phyloP scores from a whole-genome alignment of 441 rosid genomes.

The Lepidium campestre region DNA sequence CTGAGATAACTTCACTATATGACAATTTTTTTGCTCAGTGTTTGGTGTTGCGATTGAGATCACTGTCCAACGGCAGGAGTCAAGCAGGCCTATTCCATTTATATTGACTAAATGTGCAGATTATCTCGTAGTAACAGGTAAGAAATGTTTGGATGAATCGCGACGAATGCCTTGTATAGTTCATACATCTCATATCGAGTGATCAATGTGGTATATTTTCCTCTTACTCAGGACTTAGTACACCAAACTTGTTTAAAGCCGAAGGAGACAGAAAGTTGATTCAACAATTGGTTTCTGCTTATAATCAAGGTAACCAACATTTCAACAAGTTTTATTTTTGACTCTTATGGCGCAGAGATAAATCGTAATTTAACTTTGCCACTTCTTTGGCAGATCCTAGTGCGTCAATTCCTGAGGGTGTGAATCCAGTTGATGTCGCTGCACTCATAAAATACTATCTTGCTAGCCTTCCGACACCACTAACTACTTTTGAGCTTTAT shows the following conservation, averaged over 20 bases:
- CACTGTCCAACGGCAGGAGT: constrained; percentile 65
- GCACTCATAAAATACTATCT: constrained; percentile 75
- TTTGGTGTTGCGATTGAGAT: constrained; percentile 85
- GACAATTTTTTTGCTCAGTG: constrained; percentile 30
- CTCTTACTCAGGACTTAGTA: constrained; percentile 49
- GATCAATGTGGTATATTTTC: not conserved
- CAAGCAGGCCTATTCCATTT: constrained; percentile 59
- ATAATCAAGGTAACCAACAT: constrained; percentile 57
- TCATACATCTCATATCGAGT: not conserved
- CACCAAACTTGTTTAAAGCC: constrained; percentile 60
- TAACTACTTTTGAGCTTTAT: constrained; percentile 76
- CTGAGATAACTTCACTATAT: not conserved
- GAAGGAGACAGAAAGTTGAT: constrained; percentile 74
- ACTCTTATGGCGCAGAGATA: not conserved
- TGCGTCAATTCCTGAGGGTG: constrained; percentile 67
- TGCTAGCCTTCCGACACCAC: constrained; percentile 87
- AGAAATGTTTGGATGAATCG: not conserved
- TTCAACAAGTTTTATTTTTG: not conserved
- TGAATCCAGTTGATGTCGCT: constrained; percentile 68
- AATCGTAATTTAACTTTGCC: not conserved
- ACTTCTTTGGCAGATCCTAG: constrained; percentile 46
- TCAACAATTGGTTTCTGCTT: constrained; percentile 66
- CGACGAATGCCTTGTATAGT: not conserved
- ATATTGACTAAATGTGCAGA: constrained; percentile 74
- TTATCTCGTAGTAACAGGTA: constrained; percentile 76